Evolutionary conservation across 1,284 basidiomycete species (phyloP), one percentile per base, ranked within the genome.

Genomic region (Sporisorium iseilematis-ciliati): DNA sequence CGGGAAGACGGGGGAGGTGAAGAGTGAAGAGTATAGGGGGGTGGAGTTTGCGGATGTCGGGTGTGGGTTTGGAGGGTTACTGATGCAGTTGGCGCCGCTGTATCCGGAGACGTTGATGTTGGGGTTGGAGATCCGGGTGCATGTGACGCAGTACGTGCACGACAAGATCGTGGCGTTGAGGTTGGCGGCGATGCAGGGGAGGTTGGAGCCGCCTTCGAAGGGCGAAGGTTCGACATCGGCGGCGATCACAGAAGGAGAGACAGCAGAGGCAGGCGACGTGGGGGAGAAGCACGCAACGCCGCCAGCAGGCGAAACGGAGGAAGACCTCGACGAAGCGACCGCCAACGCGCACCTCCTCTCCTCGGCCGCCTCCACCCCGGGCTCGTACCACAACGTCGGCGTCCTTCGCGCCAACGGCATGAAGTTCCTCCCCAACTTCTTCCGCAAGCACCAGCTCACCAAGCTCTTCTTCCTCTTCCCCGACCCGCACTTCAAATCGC

Each of bases 401-500:
- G 91, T 98, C 73, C 92, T 97, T 71, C 92, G 96, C 55, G 94
- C 93, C 11, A 99, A 99, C 86, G 92, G 93, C 49, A 98, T 98
- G 96, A 99, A 99, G 87, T 98, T 98, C 86, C 89, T 98, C 74
- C 93, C 95, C 14, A 99, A 99, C 87, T 98, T 95, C 87, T 97
- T 99, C 86, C 85, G 89, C 12, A 95, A 95, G 84, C 91, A 91
- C 68, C 96, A 97, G 83, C 66, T 84, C 7, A 64, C 62, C 46
- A 92, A 97, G 70, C 89, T 99, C 70, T 99, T 99, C 88, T 98
- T 99, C 88, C 90, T 99, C 68, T 99, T 98, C 86, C 97, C 97
- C 35, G 97, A 99, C 86, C 97, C 97, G 0, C 97, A 99, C 86
- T 99, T 99, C 89, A 99, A 99, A 86, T 89, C 90, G 20, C 91